phyloP scores from a whole-genome alignment of 768 basidiomycete species.

The Kwoniella sp. region DNA sequence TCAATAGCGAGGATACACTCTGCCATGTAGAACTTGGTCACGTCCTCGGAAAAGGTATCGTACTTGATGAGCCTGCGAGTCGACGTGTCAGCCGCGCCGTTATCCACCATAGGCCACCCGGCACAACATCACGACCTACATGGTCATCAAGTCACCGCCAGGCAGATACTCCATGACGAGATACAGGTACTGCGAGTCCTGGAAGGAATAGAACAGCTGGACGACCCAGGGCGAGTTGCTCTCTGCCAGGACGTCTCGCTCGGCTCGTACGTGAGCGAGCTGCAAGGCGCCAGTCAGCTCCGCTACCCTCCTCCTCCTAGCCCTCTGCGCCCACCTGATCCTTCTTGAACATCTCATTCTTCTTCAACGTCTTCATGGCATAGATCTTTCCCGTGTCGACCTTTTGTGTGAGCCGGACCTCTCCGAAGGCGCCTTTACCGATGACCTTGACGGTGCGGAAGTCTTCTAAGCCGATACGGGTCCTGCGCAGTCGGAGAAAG shows the following conservation, averaged over 20 bases:
- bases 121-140: constrained; percentile 53
- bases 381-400: constrained; percentile 96
- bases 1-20: constrained; percentile 97
- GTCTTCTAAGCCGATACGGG: constrained; percentile 83
- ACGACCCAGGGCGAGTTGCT: constrained; percentile 95
- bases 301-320: no score
- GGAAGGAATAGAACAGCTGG: constrained; percentile 96
- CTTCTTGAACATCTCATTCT: constrained; percentile 98
- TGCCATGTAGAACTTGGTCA: constrained; percentile 97
- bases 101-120: not conserved
- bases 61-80: constrained; percentile 87
- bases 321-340: constrained; percentile 66
- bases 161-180: constrained; percentile 99
- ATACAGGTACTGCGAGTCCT: constrained; percentile 85
- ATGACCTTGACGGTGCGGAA: constrained; percentile 98
- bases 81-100: no score
- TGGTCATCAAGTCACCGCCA: constrained; percentile 98
- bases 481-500: constrained; percentile 79
- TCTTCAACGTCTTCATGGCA: constrained; percentile 96
- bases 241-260: constrained; percentile 93
- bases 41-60: constrained; percentile 97
- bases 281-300: constrained; percentile 45
- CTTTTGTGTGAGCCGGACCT: constrained; percentile 95
- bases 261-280: constrained; percentile 96
- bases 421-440: constrained; percentile 97